phyloP scores from a whole-genome alignment of 441 rosid genomes.

The Erodium texanum region DNA sequence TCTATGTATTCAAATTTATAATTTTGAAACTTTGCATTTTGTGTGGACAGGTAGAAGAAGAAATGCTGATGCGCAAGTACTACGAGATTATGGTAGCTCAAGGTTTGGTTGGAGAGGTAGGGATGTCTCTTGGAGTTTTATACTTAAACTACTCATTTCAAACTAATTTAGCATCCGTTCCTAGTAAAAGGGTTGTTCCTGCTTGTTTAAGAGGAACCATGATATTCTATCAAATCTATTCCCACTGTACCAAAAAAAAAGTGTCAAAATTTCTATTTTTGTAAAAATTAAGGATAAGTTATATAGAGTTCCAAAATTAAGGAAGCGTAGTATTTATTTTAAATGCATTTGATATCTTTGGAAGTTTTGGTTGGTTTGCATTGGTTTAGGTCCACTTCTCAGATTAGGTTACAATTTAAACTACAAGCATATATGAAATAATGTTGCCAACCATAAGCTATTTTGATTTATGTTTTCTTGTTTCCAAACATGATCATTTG shows the following conservation, averaged over 20 bases:
- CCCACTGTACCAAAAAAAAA: neutral
- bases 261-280: neutral
- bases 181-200: neutral
- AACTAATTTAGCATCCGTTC: neutral
- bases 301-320: no score
- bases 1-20: neutral
- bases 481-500: neutral
- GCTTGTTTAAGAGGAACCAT: neutral
- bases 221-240: neutral
- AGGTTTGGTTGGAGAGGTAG: neutral
- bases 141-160: neutral
- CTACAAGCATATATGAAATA: neutral
- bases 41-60: slow-evolving; percentile 1
- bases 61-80: neutral
- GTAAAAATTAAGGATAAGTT: no score
- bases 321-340: neutral
- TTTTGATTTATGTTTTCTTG: neutral
- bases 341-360: neutral
- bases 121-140: neutral
- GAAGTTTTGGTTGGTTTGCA: neutral
- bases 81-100: slow-evolving; percentile 4
- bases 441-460: neutral
- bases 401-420: neutral
- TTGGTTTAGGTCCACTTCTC: no score
- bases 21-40: neutral